Percentiles rank a stretch among this genome's conserved stretches.
Evolutionary conservation across 331 rosid genomes (phyloP).

Genomic region (Acacia pycnantha): DNA sequence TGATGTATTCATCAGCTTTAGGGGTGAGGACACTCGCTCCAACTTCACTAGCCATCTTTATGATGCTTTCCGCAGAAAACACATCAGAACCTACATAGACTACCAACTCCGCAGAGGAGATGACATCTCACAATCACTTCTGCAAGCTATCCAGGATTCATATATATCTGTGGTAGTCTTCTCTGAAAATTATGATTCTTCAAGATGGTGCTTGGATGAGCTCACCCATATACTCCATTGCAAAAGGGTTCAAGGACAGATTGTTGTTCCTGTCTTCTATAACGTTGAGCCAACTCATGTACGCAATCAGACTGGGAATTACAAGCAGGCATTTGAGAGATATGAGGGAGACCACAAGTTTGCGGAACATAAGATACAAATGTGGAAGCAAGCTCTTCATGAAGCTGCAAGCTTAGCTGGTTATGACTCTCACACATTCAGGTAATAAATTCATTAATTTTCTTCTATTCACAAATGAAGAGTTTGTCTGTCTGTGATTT

Average conservation of each 20-base stretch:
- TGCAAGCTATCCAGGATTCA: not conserved
- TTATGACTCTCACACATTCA: conserved; percentile 2
- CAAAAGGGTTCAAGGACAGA: not conserved
- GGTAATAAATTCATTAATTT: not conserved
- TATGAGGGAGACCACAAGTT: not conserved
- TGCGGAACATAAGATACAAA: not conserved
- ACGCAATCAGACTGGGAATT: not conserved
- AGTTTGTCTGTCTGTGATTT: not conserved
- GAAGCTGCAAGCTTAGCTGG: conserved; percentile 30
- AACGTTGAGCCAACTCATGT: not conserved
- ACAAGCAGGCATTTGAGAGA: not conserved
- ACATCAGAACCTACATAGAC: not conserved
- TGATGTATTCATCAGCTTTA: not conserved
- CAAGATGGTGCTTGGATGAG: conserved; percentile 1
- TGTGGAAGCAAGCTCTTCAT: conserved; percentile 28
- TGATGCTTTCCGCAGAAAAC: not conserved
- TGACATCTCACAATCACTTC: not conserved
- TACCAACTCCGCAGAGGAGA: not conserved
- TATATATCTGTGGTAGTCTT: not conserved
- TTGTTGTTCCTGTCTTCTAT: conserved; percentile 21
- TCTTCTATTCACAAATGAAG: not conserved
- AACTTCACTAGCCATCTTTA: not conserved
- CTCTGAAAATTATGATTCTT: not conserved
- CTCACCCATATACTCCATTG: not conserved
- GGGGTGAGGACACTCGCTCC: not conserved